Evolutionary conservation across 306 rosid species (phyloP).

Genomic region (Adenanthera pavonina): DNA sequence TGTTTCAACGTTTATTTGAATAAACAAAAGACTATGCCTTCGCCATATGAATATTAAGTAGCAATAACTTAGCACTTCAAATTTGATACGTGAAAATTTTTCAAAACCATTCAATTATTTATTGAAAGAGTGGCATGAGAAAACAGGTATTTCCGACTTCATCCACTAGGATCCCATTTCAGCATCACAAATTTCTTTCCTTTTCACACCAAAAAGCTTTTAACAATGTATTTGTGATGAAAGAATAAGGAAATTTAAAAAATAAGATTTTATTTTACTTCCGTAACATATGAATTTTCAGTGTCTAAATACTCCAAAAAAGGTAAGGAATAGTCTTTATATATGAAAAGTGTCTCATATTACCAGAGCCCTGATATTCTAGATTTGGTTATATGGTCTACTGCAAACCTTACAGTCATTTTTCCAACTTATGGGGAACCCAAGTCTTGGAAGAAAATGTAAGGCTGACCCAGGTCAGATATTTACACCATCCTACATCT

Average conservation of each 20-base stretch:
- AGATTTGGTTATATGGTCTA: conserved; percentile 16
- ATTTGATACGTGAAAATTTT: not conserved
- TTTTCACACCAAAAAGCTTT: not conserved
- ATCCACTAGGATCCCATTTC: not conserved
- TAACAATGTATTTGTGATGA: no score
- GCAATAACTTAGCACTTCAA: not conserved
- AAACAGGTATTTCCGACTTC: not conserved
- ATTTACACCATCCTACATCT: conserved; percentile 17
- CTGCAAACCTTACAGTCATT: conserved; percentile 11
- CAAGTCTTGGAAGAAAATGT: conserved; percentile 18
- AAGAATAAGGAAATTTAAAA: no score
- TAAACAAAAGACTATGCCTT: not conserved
- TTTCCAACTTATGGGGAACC: conserved; percentile 9
- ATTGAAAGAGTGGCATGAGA: not conserved
- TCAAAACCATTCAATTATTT: not conserved
- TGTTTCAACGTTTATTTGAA: conserved; percentile 7
- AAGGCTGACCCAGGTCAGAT: conserved; percentile 15
- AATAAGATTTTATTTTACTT: not conserved
- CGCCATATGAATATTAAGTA: conserved; percentile 13
- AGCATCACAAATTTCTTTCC: not conserved
- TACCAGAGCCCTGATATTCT: not conserved
- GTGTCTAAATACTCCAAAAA: not conserved
- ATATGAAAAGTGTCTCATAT: conserved; percentile 4
- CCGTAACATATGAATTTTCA: not conserved
- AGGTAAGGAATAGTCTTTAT: not conserved